Base-by-base conservation (phyloP, 345 rosid genomes). In the Rhizophora mangle region DNA sequence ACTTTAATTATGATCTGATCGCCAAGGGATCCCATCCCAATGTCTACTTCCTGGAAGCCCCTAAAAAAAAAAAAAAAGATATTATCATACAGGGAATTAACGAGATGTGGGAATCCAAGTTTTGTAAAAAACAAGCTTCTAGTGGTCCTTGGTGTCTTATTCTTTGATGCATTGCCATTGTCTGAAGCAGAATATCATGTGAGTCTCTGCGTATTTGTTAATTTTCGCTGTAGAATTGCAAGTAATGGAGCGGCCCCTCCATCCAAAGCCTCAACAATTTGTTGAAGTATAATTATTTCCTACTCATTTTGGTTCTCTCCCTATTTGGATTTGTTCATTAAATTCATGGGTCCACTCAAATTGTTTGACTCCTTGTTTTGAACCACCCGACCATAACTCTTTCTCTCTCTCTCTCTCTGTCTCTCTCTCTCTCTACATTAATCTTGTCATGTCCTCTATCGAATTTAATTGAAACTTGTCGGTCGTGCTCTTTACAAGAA, bases 221-320 rank as follows among this genome's bases (percentile, higher is more conserved):
- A 58, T 39, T 29, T 15, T 6, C 57, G 52, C 0, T 18, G 32
- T 32, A 27, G 34, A 43, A 19, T 16, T 15, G 46, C 6, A 16
- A 27, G 21, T 20, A 57, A 24, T 15, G 19, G 7, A 15, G 21
- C 6, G 30, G 13, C 21, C 29, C 29, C 27, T n/a, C 29, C 22
- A 7, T 70, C 62, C 60, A 22, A 43, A 53, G 15, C 67, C 65
- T 29, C 46, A 30, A 34, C 54, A 21, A 66, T 46, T 27, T 6
- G 6, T 49, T 9, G 18, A 46, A 52, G 46, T 59, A 51, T 67
- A 49, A 71, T 72, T 62, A 68, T 77, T 56, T 51, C 55, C 65
- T 62, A 60, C 70, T 75, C 57, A 69, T 75, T 65, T 32, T 47
- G 70, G 6, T 15, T n/a, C 16, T 51, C 30, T 6, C 56, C 43